phyloP scores from a whole-genome alignment of 257 asterid species.

The Nicotiana knightiana region DNA sequence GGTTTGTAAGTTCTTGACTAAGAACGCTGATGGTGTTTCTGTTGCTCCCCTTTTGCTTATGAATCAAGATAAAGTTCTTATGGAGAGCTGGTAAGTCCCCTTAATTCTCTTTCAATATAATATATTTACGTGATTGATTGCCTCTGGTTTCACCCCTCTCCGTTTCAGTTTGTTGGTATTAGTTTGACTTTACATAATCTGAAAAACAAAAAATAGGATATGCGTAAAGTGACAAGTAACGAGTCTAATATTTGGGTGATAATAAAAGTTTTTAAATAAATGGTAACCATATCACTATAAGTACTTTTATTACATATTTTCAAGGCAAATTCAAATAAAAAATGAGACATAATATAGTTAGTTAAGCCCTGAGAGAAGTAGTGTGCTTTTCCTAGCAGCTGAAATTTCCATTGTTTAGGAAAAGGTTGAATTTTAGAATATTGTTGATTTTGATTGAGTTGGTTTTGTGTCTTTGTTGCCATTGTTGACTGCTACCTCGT shows the following conservation, averaged over 20 bases:
- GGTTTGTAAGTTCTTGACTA: constrained; percentile 55
- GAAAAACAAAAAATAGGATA: too few relatives aligned
- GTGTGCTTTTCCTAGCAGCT: too few relatives aligned
- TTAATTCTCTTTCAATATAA: background rate
- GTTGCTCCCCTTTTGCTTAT: constrained; percentile 62
- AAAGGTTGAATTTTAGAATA: background rate
- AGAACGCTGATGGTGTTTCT: constrained; percentile 62
- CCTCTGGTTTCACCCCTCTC: background rate
- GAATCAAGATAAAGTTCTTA: constrained; percentile 79
- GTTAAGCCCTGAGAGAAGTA: too few relatives aligned
- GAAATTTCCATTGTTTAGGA: too few relatives aligned
- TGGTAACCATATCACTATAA: too few relatives aligned
- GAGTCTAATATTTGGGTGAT: too few relatives aligned
- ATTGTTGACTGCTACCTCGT: background rate
- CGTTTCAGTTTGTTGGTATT: too few relatives aligned
- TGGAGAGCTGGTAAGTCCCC: constrained; percentile 73
- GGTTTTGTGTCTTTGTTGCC: background rate
- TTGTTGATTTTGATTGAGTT: background rate
- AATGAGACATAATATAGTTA: too few relatives aligned
- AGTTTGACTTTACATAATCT: too few relatives aligned
- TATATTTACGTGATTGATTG: background rate
- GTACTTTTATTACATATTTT: background rate
- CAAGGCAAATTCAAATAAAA: too few relatives aligned
- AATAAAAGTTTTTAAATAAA: too few relatives aligned
- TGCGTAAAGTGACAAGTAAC: too few relatives aligned